A percentile compares a stretch with the other conserved stretches of the same genome.
Conservation (phyloP, 2,329 filamentous ascomycete genomes). For the Alternaria novae-zelandiae region DNA sequence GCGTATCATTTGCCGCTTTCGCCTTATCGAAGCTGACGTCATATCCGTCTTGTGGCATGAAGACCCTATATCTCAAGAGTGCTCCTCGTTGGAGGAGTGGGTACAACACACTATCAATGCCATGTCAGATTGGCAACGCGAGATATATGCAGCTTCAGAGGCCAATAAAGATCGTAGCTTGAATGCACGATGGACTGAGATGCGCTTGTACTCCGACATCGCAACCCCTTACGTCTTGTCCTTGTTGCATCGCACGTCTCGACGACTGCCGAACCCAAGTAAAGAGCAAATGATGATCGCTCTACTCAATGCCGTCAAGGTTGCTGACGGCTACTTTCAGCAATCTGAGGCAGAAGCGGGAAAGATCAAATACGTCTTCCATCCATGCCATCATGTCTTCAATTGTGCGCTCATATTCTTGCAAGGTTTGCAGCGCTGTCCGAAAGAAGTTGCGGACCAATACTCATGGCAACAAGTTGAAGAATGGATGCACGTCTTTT, state of each 20-base stretch:
- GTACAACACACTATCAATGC: slow-evolving; percentile 32
- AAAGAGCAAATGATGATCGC: slow-evolving; percentile 37
- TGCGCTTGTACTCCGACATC: slow-evolving; percentile 45
- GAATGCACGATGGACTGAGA: slow-evolving; percentile 41
- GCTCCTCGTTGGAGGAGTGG: slow-evolving; percentile 36
- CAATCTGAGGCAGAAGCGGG: slow-evolving; percentile 43
- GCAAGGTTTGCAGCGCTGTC: slow-evolving; percentile 39
- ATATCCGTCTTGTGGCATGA: slow-evolving; percentile 42
- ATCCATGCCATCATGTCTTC: slow-evolving; percentile 47
- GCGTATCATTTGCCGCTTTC: slow-evolving; percentile 43
- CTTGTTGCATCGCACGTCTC: slow-evolving; percentile 39
- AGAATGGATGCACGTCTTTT: slow-evolving; percentile 39
- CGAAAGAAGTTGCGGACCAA: slow-evolving; percentile 35
- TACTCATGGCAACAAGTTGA: slow-evolving; percentile 37
- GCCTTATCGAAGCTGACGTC: slow-evolving; percentile 44
- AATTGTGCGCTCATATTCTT: slow-evolving; percentile 43
- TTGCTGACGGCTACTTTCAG: slow-evolving; percentile 42
- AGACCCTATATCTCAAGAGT: slow-evolving; percentile 37
- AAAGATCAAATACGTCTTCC: slow-evolving; percentile 48
- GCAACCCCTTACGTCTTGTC: slow-evolving; percentile 40
- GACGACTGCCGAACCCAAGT: slow-evolving; percentile 33
- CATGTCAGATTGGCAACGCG: slow-evolving; percentile 40
- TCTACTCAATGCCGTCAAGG: slow-evolving; percentile 36
- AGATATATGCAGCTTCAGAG: slow-evolving; percentile 36
- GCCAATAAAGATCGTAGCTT: slow-evolving; percentile 38